Percentiles rank a stretch among this genome's conserved stretches.
phyloP scores from a whole-genome alignment of 2,329 filamentous ascomycete genomes.

The Fusarium beomiforme region DNA sequence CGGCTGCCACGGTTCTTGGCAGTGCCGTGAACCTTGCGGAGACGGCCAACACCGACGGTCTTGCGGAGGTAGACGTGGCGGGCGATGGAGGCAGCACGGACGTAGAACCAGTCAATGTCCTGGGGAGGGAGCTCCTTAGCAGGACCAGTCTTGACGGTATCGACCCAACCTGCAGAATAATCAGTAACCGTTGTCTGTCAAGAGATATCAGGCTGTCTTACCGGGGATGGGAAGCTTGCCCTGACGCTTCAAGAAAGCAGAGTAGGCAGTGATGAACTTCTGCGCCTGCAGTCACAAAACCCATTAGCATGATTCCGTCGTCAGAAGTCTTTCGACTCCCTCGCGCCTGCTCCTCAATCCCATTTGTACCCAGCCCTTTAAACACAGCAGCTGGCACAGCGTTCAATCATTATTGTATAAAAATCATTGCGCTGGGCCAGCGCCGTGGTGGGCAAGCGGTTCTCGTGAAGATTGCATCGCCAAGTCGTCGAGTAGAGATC shows the following conservation, averaged over 20 bases:
- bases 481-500: conserved; percentile 41
- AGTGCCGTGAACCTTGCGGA: conserved; percentile 94
- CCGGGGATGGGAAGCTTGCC: conserved; percentile 91
- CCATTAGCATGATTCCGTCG: conserved; percentile 79
- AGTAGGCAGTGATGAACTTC: conserved; percentile 89
- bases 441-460: conserved; percentile 35
- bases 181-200: neutral
- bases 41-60: conserved; percentile 97
- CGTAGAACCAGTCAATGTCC: conserved; percentile 96
- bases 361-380: conserved; percentile 39
- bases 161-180: conserved; percentile 82
- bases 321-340: conserved; percentile 78
- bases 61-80: conserved; percentile 99
- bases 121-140: conserved; percentile 98
- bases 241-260: conserved; percentile 92
- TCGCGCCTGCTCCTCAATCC: conserved; percentile 72
- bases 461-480: conserved; percentile 45
- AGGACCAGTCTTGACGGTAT: conserved; percentile 98
- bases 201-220: conserved; percentile 57
- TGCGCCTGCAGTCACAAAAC: conserved; percentile 71
- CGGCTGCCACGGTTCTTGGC: conserved; percentile 96
- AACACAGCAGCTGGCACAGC: conserved; percentile 32
- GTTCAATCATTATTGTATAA: conserved; percentile 18
- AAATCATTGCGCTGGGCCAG: conserved; percentile 32
- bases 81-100: conserved; percentile 92